Base-by-base conservation (phyloP, 768 basidiomycete genomes). In the Mycena galericulata region DNA sequence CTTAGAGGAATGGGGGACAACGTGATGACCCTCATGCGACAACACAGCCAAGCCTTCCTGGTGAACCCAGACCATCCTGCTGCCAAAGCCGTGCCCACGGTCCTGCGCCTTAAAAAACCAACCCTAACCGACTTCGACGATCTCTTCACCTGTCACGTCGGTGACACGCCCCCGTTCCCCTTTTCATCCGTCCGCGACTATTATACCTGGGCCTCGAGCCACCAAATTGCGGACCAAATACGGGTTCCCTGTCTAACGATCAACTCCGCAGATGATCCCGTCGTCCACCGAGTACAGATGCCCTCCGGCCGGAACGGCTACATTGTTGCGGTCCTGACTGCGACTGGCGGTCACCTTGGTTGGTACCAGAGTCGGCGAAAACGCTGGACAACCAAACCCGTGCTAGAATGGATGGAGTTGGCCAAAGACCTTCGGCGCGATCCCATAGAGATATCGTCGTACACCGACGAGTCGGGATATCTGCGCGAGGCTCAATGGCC, bases 1-100 rank as follows among this genome's bases (percentile, higher is more conserved):
- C 90, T 92, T n/a, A 89, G 84, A 75, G 92, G 88, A 38, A 91
- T 97, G 92, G 94, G 89, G 3, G 82, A 80, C 65, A 97, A 96
- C 76, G 83, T 96, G 20, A 80, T 84, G 55, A 85, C 82, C 38
- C 78, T 92, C 54, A 75, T 92, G 66, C 84, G 80, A 70, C 83
- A 83, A 43, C 90, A 94, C 69, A 69, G 79, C n/a, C 71, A 81
- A 22, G 77, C 92, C 29, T 78, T 82, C 43, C 73, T 82, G 59
- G 83, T 87, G 72, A 32, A 71, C 51, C 84, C 89, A 38, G 81
- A 86, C 18, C 86, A 87, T 49, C 76, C 79, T 59, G 82, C 89
- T 22, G 80, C 88, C 36, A 81, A 86, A 70, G 86, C 87, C 8
- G 77, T 88, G 14, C 75, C 80, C 7, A 75, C 75, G 12, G 80